Conservation (phyloP, 371 early-diverging fungal genomes). For the Mortierella sp. region DNA sequence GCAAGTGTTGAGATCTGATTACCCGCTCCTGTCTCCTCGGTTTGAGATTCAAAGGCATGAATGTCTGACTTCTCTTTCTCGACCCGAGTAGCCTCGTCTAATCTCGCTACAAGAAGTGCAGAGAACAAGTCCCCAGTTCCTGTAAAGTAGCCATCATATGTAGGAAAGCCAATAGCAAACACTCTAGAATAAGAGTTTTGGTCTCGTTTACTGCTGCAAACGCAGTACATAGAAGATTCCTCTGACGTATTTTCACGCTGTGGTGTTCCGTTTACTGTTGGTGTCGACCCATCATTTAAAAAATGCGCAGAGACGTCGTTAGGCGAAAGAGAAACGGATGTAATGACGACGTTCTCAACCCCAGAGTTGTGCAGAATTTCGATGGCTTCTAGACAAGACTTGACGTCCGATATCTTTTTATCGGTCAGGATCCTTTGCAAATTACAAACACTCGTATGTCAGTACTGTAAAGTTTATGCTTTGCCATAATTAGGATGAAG, state of each 20-base stretch:
- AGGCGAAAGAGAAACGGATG: constrained; percentile 64
- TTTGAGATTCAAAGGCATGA: neutral
- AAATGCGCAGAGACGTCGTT: constrained; percentile 47
- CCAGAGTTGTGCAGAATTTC: constrained; percentile 77
- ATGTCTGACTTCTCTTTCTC: neutral
- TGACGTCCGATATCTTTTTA: constrained; percentile 64
- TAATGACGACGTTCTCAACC: constrained; percentile 80
- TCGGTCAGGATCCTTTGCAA: constrained; percentile 71
- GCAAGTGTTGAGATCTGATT: constrained; percentile 34
- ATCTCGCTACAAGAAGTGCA: constrained; percentile 77
- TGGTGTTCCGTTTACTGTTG: neutral
- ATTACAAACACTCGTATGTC: neutral
- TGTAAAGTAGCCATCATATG: constrained; percentile 82
- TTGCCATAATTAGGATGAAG: neutral
- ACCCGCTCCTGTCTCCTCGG: neutral
- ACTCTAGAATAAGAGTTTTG: constrained; percentile 21
- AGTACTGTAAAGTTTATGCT: neutral
- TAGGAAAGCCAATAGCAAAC: constrained; percentile 80
- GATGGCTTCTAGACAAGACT: constrained; percentile 67
- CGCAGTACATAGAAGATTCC: constrained; percentile 39
- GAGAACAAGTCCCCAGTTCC: constrained; percentile 96
- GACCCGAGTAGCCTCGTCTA: constrained; percentile 39
- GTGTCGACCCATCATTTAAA: neutral
- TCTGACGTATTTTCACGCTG: neutral
- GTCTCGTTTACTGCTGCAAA: constrained; percentile 51